Evolutionary conservation across 2,329 filamentous ascomycete species (phyloP).

Genomic region (Curvularia verruculosa): DNA sequence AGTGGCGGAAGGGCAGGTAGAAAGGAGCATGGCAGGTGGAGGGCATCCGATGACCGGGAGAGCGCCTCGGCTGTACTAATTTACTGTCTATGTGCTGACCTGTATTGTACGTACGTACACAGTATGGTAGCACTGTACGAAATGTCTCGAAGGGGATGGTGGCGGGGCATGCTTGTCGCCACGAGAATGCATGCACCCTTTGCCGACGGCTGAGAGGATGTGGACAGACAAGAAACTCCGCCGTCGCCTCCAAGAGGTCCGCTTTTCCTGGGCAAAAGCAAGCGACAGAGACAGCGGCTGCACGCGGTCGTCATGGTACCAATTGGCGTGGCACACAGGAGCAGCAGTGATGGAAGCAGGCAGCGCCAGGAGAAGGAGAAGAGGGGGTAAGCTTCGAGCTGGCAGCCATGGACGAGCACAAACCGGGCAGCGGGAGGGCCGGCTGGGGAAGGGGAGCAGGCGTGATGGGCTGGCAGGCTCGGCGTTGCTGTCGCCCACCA

Average conservation of each 20-base stretch:
- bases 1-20: background rate
- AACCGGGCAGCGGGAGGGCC: background rate
- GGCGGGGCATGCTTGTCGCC: background rate
- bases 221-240: slow-evolving; percentile 3
- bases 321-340: background rate
- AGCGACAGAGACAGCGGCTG: background rate
- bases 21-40: background rate
- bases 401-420: background rate
- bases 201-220: background rate
- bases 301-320: background rate
- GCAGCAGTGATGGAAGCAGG: background rate
- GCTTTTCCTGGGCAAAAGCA: background rate
- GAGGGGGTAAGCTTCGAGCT: background rate
- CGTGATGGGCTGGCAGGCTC: background rate
- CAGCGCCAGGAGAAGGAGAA: background rate
- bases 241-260: background rate
- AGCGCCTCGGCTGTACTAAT: background rate
- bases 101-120: too few relatives aligned
- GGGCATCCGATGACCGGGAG: background rate
- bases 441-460: background rate
- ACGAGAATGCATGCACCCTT: background rate
- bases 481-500: background rate
- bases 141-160: slow-evolving; percentile 1
- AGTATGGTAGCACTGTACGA: too few relatives aligned
- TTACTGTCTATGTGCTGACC: too few relatives aligned